These are phyloP conservation scores for Suillus weaverae DNA, from an alignment of 768 basidiomycete genomes.

Conservation along the genomic window DNA sequence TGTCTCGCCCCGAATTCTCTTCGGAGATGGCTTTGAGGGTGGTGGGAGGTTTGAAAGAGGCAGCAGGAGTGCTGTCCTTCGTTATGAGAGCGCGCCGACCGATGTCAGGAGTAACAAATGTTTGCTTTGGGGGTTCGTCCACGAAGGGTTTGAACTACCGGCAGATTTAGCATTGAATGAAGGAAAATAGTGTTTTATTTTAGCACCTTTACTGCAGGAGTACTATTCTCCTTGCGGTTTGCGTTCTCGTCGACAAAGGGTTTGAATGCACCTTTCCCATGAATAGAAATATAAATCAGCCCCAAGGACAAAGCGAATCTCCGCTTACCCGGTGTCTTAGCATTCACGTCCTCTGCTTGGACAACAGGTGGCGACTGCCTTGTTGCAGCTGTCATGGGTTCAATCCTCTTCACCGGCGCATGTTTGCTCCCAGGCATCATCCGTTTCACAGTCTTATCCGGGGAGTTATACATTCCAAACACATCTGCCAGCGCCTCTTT, in stretches of 20 bases:
- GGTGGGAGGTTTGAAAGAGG: slow-evolving; percentile 17
- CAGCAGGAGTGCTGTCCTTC: slow-evolving; percentile 30
- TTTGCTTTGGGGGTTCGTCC: slow-evolving; percentile 51
- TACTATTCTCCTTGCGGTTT: slow-evolving; percentile 43
- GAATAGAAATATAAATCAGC: slow-evolving; percentile 11
- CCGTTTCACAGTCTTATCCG: slow-evolving; percentile 67
- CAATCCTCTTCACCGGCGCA: slow-evolving; percentile 67
- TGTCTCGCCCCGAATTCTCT: slow-evolving; percentile 26
- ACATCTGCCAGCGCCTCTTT: slow-evolving; percentile 94
- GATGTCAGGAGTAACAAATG: slow-evolving; percentile 32
- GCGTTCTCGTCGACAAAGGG: slow-evolving; percentile 70
- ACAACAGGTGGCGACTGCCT: slow-evolving; percentile 35
- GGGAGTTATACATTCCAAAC: slow-evolving; percentile 94
- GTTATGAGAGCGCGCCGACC: slow-evolving; percentile 41
- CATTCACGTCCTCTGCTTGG: slow-evolving; percentile 31
- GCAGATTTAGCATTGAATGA: slow-evolving; percentile 11
- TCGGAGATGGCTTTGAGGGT: slow-evolving; percentile 38
- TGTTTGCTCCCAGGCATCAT: slow-evolving; percentile 66
- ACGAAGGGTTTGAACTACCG: slow-evolving; percentile 66
- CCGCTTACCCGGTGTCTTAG: slow-evolving; percentile 40
- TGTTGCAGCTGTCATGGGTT: slow-evolving; percentile 45
- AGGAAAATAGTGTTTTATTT: neutral
- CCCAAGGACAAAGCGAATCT: slow-evolving; percentile 17
- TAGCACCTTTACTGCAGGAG: slow-evolving; percentile 24
- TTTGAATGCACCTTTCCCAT: slow-evolving; percentile 43